Evolutionary conservation across 805 yeast genomes (phyloP).

Genomic region (Candida silvatica): DNA sequence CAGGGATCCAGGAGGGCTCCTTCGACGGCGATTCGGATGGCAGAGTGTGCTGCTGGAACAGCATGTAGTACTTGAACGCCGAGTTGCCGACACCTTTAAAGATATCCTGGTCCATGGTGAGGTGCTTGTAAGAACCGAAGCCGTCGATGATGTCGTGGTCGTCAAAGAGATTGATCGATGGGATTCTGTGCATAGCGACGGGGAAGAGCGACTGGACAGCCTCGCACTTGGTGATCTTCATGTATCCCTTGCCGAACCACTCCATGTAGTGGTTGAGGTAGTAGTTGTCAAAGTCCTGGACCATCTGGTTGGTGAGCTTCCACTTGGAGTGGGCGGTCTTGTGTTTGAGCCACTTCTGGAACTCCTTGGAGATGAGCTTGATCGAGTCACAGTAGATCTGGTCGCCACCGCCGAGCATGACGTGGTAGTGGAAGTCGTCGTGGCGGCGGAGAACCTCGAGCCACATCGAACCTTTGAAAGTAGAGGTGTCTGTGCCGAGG

Average conservation of each 20-base stretch:
- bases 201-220: constrained; percentile 67
- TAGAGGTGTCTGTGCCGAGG: constrained; percentile 53
- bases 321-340: constrained; percentile 34
- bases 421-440: constrained; percentile 54
- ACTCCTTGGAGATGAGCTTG: constrained; percentile 44
- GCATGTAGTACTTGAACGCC: constrained; percentile 81
- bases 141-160: constrained; percentile 98
- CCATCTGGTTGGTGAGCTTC: constrained; percentile 37
- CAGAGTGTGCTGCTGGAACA: constrained; percentile 81
- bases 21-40: constrained; percentile 31
- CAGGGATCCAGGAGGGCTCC: constrained; percentile 58
- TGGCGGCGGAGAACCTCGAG: constrained; percentile 72
- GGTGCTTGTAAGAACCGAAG: constrained; percentile 77
- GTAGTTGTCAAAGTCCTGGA: constrained; percentile 48
- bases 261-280: constrained; percentile 67
- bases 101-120: constrained; percentile 63
- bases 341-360: constrained; percentile 56
- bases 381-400: constrained; percentile 86
- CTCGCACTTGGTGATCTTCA: constrained; percentile 62
- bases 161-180: constrained; percentile 79
- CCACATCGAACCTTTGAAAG: constrained; percentile 78
- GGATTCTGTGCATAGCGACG: constrained; percentile 71
- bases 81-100: constrained; percentile 65
- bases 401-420: constrained; percentile 97
- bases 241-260: constrained; percentile 89